phyloP scores from a whole-genome alignment of 2,329 filamentous ascomycete genomes.

The Xylariaceae sp. region DNA sequence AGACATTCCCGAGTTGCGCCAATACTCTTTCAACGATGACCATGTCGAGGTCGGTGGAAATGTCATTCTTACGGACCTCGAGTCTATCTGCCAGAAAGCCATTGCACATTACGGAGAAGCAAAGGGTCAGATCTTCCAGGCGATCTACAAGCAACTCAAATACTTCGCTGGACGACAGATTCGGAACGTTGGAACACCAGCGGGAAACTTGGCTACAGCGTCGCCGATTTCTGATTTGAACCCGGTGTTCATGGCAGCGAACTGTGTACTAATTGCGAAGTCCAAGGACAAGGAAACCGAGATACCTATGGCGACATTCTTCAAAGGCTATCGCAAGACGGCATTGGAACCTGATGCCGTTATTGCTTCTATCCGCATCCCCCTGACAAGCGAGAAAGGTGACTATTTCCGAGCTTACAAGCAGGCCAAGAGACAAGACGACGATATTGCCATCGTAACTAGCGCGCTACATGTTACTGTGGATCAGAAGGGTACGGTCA shows the following conservation, averaged over 20 bases:
- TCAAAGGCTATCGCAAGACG: constrained; percentile 84
- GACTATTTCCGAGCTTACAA: constrained; percentile 91
- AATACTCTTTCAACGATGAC: constrained; percentile 73
- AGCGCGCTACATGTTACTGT: constrained; percentile 73
- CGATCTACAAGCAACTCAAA: constrained; percentile 86
- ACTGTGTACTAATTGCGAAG: constrained; percentile 75
- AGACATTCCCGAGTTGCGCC: constrained; percentile 82
- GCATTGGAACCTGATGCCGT: constrained; percentile 76
- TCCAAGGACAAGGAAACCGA: constrained; percentile 67
- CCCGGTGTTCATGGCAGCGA: constrained; percentile 84
- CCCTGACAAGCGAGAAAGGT: constrained; percentile 64
- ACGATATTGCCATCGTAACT: constrained; percentile 97
- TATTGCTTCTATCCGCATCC: constrained; percentile 82
- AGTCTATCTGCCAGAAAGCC: constrained; percentile 75
- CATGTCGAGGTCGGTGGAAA: constrained; percentile 91
- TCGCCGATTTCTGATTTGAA: constrained; percentile 96
- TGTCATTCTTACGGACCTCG: constrained; percentile 84
- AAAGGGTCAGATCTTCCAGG: constrained; percentile 75
- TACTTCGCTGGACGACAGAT: constrained; percentile 96
- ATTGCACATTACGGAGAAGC: constrained; percentile 68
- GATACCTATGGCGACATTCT: constrained; percentile 89
- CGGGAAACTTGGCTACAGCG: constrained; percentile 88
- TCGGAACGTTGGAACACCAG: constrained; percentile 93
- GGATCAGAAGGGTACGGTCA: constrained; percentile 62
- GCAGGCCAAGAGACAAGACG: constrained; percentile 93